Percentiles rank a stretch among this genome's conserved stretches.
These are phyloP conservation scores for Drechslerella dactyloides DNA, from an alignment of 2,329 filamentous ascomycete species.

Conservation along the genomic window DNA sequence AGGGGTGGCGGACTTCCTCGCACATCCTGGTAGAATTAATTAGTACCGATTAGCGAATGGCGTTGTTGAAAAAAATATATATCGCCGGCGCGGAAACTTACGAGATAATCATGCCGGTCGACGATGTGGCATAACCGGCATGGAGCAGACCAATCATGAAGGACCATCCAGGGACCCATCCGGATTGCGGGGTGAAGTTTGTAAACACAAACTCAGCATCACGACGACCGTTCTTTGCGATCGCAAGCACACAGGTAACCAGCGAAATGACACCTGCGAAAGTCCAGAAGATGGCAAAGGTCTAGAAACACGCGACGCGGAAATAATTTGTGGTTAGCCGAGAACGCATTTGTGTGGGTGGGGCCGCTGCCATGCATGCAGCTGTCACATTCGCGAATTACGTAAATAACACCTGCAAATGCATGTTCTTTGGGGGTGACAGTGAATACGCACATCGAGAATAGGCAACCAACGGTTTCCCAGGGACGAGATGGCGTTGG, in stretches of 20 bases:
- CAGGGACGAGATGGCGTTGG: conserved; percentile 63
- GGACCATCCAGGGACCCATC: conserved; percentile 74
- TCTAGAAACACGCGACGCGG: conserved; percentile 59
- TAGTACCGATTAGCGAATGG: conserved; percentile 3
- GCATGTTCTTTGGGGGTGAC: too few species aligned
- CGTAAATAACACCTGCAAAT: conserved; percentile 50
- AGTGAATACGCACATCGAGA: conserved; percentile 68
- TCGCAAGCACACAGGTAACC: conserved; percentile 67
- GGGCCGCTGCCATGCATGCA: background rate
- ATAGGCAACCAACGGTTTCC: conserved; percentile 65
- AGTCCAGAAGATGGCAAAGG: conserved; percentile 76
- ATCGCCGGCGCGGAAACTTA: conserved; percentile 59
- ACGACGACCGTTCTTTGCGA: conserved; percentile 73
- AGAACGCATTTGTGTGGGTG: conserved; percentile 23
- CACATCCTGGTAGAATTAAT: conserved; percentile 66
- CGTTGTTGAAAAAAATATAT: conserved; percentile 27
- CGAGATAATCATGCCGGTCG: conserved; percentile 81
- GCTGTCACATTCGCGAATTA: conserved; percentile 30
- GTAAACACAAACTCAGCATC: conserved; percentile 69
- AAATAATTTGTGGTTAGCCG: conserved; percentile 37
- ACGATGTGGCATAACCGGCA: conserved; percentile 75
- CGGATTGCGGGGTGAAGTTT: conserved; percentile 72
- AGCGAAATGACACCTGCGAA: conserved; percentile 73
- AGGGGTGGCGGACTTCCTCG: conserved; percentile 72
- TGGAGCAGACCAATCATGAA: conserved; percentile 76